Conservation (phyloP, 2,329 filamentous ascomycete genomes). For the Mollisiaceae sp. region DNA sequence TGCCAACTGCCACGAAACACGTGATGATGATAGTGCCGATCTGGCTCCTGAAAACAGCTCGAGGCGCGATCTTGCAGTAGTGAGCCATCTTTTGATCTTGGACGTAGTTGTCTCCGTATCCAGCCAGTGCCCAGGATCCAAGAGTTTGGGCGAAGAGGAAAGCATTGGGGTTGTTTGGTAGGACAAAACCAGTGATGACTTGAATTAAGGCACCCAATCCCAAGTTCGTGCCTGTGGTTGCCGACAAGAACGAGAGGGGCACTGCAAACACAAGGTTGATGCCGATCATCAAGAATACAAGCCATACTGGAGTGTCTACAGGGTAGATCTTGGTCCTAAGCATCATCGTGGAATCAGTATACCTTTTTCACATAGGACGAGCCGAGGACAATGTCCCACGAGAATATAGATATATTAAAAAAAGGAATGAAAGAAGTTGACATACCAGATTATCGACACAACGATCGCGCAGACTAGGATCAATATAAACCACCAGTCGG, state of each 20-base stretch:
- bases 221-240: constrained; percentile 52
- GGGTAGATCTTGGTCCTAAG: not conserved
- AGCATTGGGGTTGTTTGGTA: constrained; percentile 44
- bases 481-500: constrained; percentile 55
- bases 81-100: constrained; percentile 49
- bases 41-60: constrained; percentile 49
- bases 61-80: constrained; percentile 50
- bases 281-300: constrained; percentile 38
- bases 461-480: constrained; percentile 46
- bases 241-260: constrained; percentile 50
- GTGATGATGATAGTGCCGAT: constrained; percentile 52
- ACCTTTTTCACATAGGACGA: not conserved
- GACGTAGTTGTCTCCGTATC: constrained; percentile 44
- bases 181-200: constrained; percentile 48
- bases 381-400: not conserved
- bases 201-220: constrained; percentile 50
- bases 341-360: not conserved
- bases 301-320: constrained; percentile 31
- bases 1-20: constrained; percentile 48
- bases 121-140: constrained; percentile 45
- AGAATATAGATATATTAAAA: not conserved
- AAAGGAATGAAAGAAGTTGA: constrained; percentile 31
- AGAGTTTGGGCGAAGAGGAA: constrained; percentile 49
- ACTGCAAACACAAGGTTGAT: constrained; percentile 46
- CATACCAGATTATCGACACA: constrained; percentile 41